Percentiles rank a stretch among this genome's conserved stretches.
Conservation (phyloP, 768 basidiomycete genomes). For the Kwoniella europaea region DNA sequence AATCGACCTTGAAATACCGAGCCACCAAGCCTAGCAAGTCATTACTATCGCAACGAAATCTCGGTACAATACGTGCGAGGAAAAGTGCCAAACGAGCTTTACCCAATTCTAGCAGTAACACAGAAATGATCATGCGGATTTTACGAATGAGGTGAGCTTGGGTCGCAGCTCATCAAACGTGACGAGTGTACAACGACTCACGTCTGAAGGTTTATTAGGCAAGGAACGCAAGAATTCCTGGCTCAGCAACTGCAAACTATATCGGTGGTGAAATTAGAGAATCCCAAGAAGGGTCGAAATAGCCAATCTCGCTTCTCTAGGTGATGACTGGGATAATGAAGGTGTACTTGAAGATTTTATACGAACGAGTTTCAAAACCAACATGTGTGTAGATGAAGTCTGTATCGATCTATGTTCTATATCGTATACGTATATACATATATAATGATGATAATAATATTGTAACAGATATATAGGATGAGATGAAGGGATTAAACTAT, state of each 20-base stretch:
- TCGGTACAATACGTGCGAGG: constrained; percentile 92
- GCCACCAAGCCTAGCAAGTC: constrained; percentile 90
- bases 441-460: no score
- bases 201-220: constrained; percentile 12
- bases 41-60: constrained; percentile 86
- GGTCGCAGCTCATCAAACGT: no score
- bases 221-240: constrained; percentile 54
- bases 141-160: constrained; percentile 83
- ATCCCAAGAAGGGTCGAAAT: constrained; percentile 39
- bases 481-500: no score
- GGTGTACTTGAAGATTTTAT: no score
- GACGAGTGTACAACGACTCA: no score
- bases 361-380: no score
- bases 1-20: constrained; percentile 77
- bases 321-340: not conserved
- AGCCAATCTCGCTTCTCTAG: constrained; percentile 14
- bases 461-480: no score
- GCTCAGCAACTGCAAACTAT: constrained; percentile 52
- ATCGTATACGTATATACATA: no score
- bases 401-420: no score
- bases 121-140: constrained; percentile 92
- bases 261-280: constrained; percentile 46
- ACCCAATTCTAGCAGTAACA: constrained; percentile 67
- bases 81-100: constrained; percentile 90
- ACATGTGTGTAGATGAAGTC: no score